Evolutionary conservation across 2,329 filamentous ascomycete species (phyloP).

Genomic region (Fusarium staphyleae): DNA sequence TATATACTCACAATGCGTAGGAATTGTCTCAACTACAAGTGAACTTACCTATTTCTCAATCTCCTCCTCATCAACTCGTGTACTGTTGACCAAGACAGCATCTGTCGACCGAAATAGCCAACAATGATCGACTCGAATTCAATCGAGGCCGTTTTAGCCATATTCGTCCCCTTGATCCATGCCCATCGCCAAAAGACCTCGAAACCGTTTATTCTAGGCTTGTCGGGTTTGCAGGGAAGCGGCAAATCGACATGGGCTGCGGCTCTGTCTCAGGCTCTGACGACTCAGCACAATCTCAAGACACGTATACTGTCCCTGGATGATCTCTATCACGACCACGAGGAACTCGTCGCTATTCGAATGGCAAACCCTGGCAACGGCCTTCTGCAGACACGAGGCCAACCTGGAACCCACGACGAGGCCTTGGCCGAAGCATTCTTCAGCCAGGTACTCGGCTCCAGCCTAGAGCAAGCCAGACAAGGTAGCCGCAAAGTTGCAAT

Average conservation of each 20-base stretch:
- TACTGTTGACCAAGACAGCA: background rate
- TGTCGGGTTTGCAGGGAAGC: slow-evolving; percentile 39
- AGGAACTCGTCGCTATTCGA: slow-evolving; percentile 27
- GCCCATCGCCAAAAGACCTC: slow-evolving; percentile 15
- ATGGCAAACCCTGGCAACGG: slow-evolving; percentile 30
- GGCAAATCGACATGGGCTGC: slow-evolving; percentile 41
- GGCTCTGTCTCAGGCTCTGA: slow-evolving; percentile 27
- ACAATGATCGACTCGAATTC: slow-evolving; percentile 36
- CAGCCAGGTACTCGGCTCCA: background rate
- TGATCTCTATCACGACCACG: slow-evolving; percentile 32
- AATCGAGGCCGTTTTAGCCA: slow-evolving; percentile 26
- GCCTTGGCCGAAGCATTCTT: slow-evolving; percentile 23
- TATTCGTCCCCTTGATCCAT: slow-evolving; percentile 28
- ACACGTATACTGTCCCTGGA: slow-evolving; percentile 32
- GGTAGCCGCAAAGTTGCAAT: background rate
- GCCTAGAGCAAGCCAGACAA: background rate
- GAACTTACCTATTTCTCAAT: background rate
- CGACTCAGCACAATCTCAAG: slow-evolving; percentile 23
- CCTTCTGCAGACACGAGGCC: slow-evolving; percentile 29
- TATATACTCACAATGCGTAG: too few relatives aligned
- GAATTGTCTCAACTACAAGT: background rate
- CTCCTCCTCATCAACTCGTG: background rate
- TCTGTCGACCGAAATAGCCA: background rate
- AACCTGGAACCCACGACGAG: slow-evolving; percentile 37
- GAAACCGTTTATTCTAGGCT: slow-evolving; percentile 31